Conservation (phyloP, 2,329 filamentous ascomycete genomes). For the Pezizomycotina sp. region DNA sequence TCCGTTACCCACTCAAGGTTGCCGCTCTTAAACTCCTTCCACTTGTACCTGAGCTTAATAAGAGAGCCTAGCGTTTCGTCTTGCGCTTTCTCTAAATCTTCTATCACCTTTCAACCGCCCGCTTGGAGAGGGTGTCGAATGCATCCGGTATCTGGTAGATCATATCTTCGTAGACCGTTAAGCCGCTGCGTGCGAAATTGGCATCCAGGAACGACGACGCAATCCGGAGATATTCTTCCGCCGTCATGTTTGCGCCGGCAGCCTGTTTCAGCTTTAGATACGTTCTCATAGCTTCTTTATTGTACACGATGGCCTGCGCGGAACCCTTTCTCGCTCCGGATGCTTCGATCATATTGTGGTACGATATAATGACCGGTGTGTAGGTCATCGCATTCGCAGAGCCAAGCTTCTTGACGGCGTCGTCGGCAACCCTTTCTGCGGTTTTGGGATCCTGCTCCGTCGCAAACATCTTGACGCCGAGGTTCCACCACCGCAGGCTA, state of each 20-base stretch:
- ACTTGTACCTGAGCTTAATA: no score
- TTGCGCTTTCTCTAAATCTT: conserved; percentile 9
- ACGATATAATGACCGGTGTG: conserved; percentile 12
- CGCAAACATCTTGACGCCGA: no score
- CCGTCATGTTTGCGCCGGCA: conserved; percentile 9
- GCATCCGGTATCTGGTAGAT: conserved; percentile 10
- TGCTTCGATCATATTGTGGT: conserved; percentile 12
- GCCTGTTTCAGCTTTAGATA: conserved; percentile 11
- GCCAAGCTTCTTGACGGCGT: conserved; percentile 6
- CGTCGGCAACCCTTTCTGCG: conserved; percentile 8
- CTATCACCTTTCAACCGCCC: conserved; percentile 2
- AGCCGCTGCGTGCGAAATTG: conserved; percentile 8
- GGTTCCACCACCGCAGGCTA: no score
- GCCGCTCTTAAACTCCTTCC: no score
- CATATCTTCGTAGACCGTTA: conserved; percentile 14
- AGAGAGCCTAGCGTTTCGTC: conserved; percentile 8
- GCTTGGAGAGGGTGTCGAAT: conserved; percentile 8
- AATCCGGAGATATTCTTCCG: conserved; percentile 14
- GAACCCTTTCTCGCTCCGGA: conserved; percentile 9
- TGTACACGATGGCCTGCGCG: conserved; percentile 8
- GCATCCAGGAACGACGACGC: conserved; percentile 15
- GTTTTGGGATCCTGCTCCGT: conserved; percentile 14
- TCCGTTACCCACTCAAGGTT: no score
- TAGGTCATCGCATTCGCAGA: conserved; percentile 9
- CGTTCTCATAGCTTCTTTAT: conserved; percentile 8